Evolutionary conservation across 331 rosid genomes (phyloP).

Genomic region (Malus hybrid): DNA sequence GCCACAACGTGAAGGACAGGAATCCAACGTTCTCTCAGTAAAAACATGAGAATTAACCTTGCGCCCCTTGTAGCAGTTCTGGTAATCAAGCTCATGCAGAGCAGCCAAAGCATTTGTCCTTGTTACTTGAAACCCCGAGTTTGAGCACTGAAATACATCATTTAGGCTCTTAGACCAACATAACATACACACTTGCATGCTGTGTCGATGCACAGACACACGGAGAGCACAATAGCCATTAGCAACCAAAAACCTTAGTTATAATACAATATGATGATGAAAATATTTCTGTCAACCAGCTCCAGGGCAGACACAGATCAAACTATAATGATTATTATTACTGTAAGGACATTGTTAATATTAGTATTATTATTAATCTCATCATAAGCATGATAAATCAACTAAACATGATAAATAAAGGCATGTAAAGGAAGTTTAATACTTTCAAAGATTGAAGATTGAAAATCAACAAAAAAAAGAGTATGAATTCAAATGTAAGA

Average conservation of each 20-base stretch:
- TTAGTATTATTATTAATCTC: no score
- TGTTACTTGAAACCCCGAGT: slow-evolving; percentile 25
- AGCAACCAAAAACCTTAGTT: neutral
- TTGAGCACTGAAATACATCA: slow-evolving; percentile 27
- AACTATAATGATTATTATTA: neutral
- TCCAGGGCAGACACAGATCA: neutral
- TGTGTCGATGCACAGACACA: no score
- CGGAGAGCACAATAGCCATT: neutral
- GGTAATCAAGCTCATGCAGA: slow-evolving; percentile 21
- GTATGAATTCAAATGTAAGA: neutral
- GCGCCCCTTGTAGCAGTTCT: slow-evolving; percentile 9
- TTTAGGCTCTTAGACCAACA: slow-evolving; percentile 14
- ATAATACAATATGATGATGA: neutral
- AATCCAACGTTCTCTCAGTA: slow-evolving; percentile 17
- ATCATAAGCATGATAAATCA: neutral
- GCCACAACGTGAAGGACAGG: slow-evolving; percentile 24
- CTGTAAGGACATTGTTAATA: neutral
- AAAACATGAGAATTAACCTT: slow-evolving; percentile 19
- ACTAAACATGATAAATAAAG: neutral
- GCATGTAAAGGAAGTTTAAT: neutral
- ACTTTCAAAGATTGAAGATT: neutral
- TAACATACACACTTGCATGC: neutral
- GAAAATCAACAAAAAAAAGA: neutral
- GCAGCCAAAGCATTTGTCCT: slow-evolving; percentile 18
- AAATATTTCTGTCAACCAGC: neutral